Conservation (phyloP, 2,329 filamentous ascomycete species). For the Gremmenia infestans region DNA sequence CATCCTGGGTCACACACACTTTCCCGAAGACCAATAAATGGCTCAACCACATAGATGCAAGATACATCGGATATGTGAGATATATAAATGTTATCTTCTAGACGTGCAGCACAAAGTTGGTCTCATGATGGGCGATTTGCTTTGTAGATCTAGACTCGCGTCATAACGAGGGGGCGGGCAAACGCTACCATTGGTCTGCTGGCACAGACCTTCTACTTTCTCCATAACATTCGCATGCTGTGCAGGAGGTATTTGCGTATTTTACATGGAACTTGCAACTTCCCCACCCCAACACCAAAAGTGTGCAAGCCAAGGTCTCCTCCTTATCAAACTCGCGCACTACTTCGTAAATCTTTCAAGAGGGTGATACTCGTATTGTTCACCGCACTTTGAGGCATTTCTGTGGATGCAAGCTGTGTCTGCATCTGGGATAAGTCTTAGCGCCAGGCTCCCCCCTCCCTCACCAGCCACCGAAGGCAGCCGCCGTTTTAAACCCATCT, state of each 20-base stretch:
- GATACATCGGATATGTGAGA: not conserved
- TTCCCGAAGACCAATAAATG: not conserved
- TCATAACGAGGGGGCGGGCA: not conserved
- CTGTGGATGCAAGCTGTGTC: not conserved
- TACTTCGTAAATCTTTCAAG: not conserved
- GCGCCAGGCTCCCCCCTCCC: conserved; percentile 5
- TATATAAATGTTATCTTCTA: not conserved
- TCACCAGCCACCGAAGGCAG: not conserved
- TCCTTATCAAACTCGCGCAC: conserved; percentile 5
- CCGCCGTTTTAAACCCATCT: not conserved
- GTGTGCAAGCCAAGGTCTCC: not conserved
- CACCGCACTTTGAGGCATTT: conserved; percentile 10
- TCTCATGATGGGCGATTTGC: not conserved
- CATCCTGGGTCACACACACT: not conserved
- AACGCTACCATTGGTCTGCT: not conserved
- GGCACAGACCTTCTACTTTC: not conserved
- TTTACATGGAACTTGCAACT: not conserved
- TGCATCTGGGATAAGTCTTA: not conserved
- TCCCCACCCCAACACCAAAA: conserved; percentile 7
- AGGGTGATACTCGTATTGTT: not conserved
- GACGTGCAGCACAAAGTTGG: not conserved
- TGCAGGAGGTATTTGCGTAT: not conserved
- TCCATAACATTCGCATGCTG: not conserved
- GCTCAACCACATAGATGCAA: not conserved
- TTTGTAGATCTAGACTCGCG: not conserved